Percentiles rank a stretch among this genome's conserved stretches.
These are phyloP conservation scores for Rachicladosporium sp. DNA, from an alignment of 2,329 filamentous ascomycete genomes.

Conservation along the genomic window DNA sequence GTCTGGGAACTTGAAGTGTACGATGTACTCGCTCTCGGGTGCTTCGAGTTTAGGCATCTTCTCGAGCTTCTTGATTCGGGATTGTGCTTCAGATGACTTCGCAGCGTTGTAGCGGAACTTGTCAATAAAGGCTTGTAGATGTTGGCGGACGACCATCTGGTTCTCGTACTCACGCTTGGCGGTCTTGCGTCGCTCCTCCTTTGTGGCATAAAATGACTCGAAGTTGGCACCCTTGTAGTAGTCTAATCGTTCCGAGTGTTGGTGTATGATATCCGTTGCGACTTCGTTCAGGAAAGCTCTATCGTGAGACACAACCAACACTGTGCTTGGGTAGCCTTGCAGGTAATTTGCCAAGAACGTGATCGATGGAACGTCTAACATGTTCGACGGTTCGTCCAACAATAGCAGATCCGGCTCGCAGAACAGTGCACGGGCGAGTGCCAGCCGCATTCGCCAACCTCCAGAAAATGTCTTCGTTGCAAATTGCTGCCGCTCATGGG, in stretches of 20 bases:
- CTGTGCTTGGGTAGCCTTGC: conserved; percentile 83
- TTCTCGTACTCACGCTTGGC: conserved; percentile 97
- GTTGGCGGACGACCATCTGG: conserved; percentile 85
- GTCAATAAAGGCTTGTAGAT: conserved; percentile 96
- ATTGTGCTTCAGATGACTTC: conserved; percentile 96
- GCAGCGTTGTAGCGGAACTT: conserved; percentile 99
- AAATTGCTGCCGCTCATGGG: conserved; percentile 77
- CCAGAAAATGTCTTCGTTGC: conserved; percentile 97
- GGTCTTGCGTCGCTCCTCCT: conserved; percentile 92
- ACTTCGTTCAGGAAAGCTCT: conserved; percentile 97
- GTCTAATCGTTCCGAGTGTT: conserved; percentile 91
- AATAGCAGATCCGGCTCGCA: conserved; percentile 92
- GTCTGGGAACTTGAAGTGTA: conserved; percentile 94
- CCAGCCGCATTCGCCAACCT: conserved; percentile 98
- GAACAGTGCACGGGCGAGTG: conserved; percentile 86
- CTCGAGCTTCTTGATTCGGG: conserved; percentile 96
- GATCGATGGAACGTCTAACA: conserved; percentile 99
- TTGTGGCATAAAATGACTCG: conserved; percentile 89
- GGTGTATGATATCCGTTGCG: conserved; percentile 97
- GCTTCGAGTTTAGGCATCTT: conserved; percentile 86
- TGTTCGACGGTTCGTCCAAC: conserved; percentile 98
- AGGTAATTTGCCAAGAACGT: conserved; percentile 96
- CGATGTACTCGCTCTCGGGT: conserved; percentile 87
- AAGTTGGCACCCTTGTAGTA: conserved; percentile 99
- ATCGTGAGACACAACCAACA: conserved; percentile 96